Evolutionary conservation across 2,329 filamentous ascomycete species (phyloP).

Genomic region (Cladophialophora exuberans): DNA sequence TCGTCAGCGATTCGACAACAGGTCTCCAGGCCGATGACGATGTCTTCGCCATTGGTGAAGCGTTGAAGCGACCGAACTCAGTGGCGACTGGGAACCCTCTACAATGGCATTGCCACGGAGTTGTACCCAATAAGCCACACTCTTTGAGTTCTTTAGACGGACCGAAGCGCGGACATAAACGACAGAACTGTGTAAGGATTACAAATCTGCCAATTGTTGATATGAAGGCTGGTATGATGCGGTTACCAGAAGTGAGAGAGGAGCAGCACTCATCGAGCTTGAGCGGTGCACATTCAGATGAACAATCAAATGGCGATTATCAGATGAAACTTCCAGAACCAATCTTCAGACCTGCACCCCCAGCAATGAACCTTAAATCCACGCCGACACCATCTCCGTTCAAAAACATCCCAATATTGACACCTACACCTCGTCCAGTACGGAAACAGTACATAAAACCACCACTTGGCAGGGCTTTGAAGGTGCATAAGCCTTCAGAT

Average conservation of each 20-base stretch:
- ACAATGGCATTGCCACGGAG: constrained; percentile 22
- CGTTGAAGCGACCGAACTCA: constrained; percentile 27
- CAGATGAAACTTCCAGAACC: background rate
- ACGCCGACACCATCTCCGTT: constrained; percentile 20
- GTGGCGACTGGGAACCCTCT: constrained; percentile 30
- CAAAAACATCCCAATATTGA: constrained; percentile 20
- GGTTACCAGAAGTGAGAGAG: constrained; percentile 19
- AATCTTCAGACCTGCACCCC: background rate
- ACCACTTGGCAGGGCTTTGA: background rate
- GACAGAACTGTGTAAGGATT: constrained; percentile 49
- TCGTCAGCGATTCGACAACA: constrained; percentile 25
- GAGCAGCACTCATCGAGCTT: constrained; percentile 2
- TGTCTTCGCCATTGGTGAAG: constrained; percentile 6
- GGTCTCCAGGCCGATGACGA: constrained; percentile 7
- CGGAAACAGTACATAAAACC: constrained; percentile 12
- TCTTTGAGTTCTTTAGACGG: constrained; percentile 20
- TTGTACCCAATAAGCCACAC: constrained; percentile 13
- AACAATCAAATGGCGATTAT: background rate
- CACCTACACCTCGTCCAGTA: constrained; percentile 15
- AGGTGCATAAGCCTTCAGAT: constrained; percentile 4
- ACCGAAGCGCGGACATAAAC: constrained; percentile 41
- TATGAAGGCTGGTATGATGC: background rate
- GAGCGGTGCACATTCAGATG: background rate
- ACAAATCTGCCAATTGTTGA: constrained; percentile 21
- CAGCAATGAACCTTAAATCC: background rate